Percentiles rank a stretch among this genome's conserved stretches.
These are phyloP conservation scores for Fomitiporia mediterranea DNA, from an alignment of 1,284 basidiomycete genomes.

Conservation along the genomic window DNA sequence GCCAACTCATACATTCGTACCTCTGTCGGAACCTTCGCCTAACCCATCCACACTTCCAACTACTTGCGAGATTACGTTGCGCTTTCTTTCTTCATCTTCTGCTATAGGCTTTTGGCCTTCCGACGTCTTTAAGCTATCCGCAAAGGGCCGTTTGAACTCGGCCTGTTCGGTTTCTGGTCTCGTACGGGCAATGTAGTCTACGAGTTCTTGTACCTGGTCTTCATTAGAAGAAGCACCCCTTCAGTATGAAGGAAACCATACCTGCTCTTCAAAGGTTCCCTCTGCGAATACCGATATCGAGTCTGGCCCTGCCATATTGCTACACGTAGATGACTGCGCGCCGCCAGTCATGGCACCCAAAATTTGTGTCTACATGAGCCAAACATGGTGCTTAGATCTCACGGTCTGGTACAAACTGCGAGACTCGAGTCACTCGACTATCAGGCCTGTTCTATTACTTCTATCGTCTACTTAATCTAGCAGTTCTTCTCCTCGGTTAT, in stretches of 20 bases:
- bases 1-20: constrained; percentile 34
- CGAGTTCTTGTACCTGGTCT: constrained; percentile 72
- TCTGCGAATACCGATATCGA: constrained; percentile 84
- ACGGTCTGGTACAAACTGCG: too few relatives aligned
- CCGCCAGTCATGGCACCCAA: too few relatives aligned
- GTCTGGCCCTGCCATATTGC: constrained; percentile 42
- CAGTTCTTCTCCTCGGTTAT: too few relatives aligned
- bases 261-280: constrained; percentile 86
- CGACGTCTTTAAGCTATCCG: constrained; percentile 50
- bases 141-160: constrained; percentile 62
- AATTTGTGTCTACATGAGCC: too few relatives aligned
- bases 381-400: too few relatives aligned
- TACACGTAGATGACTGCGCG: too few relatives aligned
- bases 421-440: too few relatives aligned
- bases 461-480: too few relatives aligned
- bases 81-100: constrained; percentile 48
- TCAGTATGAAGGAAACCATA: constrained; percentile 29
- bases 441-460: too few relatives aligned
- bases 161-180: constrained; percentile 65
- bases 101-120: constrained; percentile 51
- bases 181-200: constrained; percentile 69
- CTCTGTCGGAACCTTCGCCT: constrained; percentile 72
- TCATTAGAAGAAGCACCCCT: background rate
- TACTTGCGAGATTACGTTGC: constrained; percentile 53
- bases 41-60: constrained; percentile 58